Conservation (phyloP, 73 alveolate species). For the Paramecium biaurelia region DNA sequence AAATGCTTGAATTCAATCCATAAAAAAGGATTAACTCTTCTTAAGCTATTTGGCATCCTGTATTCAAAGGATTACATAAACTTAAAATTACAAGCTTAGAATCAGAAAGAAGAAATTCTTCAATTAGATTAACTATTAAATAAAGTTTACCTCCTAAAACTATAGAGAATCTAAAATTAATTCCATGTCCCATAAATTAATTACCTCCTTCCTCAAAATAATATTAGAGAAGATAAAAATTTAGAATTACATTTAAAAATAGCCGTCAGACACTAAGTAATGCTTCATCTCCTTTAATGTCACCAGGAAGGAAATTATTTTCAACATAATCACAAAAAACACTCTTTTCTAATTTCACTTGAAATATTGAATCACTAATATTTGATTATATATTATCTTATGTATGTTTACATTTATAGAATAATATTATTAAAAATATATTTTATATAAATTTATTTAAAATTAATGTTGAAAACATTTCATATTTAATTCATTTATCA, state of each 20-base stretch:
- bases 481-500: neutral
- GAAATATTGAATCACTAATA: neutral
- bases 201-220: neutral
- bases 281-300: neutral
- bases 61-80: neutral
- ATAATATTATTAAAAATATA: no score
- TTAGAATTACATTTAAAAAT: neutral
- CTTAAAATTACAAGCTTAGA: neutral
- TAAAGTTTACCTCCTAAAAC: neutral
- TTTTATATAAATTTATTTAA: no score
- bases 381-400: neutral
- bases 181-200: neutral
- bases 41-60: slow-evolving; percentile 2
- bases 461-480: neutral
- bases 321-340: neutral
- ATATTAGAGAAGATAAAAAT: neutral
- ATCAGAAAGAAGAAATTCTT: neutral
- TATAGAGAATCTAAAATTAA: neutral
- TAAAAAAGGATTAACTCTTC: neutral
- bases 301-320: neutral
- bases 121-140: neutral
- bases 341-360: neutral
- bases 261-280: neutral
- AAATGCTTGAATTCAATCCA: neutral
- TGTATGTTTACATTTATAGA: neutral